These are phyloP conservation scores for Emergomyces africanus DNA, from an alignment of 2,329 filamentous ascomycete genomes.

Conservation along the genomic window DNA sequence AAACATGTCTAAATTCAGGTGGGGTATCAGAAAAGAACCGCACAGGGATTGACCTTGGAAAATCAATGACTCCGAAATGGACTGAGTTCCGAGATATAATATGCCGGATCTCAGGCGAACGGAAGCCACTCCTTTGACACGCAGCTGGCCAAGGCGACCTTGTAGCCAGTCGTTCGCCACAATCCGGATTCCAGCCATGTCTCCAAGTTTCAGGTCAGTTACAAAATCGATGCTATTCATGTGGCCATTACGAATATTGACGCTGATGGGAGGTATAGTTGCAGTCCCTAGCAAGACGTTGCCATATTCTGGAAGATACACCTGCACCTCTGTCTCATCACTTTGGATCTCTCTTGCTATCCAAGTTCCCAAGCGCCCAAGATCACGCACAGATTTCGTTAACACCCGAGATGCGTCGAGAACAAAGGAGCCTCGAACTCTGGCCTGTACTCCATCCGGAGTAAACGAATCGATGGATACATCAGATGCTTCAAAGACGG, in stretches of 20 bases:
- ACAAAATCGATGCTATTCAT: conserved; percentile 68
- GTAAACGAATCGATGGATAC: conserved; percentile 81
- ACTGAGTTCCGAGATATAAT: conserved; percentile 64
- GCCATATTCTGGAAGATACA: conserved; percentile 73
- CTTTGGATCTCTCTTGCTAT: conserved; percentile 65
- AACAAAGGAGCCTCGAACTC: conserved; percentile 68
- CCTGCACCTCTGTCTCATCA: conserved; percentile 55
- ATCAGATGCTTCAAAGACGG: conserved; percentile 68
- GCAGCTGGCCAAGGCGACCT: conserved; percentile 58
- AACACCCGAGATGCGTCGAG: conserved; percentile 67
- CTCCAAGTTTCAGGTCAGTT: conserved; percentile 61
- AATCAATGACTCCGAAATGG: conserved; percentile 58
- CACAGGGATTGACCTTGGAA: conserved; percentile 68
- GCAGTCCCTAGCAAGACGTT: conserved; percentile 67
- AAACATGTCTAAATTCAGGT: conserved; percentile 9
- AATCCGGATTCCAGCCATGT: conserved; percentile 61
- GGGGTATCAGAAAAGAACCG: conserved; percentile 31
- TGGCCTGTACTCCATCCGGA: conserved; percentile 59
- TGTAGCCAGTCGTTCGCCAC: conserved; percentile 83
- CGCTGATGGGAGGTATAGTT: conserved; percentile 57
- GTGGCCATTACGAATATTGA: conserved; percentile 66
- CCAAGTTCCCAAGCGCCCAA: conserved; percentile 70
- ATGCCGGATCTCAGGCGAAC: conserved; percentile 68
- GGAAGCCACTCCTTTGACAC: conserved; percentile 58
- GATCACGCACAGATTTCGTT: conserved; percentile 55